Percentiles rank a stretch among this genome's conserved stretches.
Evolutionary conservation across 805 yeast genomes (phyloP).

Genomic region (Yarrowia sp.): DNA sequence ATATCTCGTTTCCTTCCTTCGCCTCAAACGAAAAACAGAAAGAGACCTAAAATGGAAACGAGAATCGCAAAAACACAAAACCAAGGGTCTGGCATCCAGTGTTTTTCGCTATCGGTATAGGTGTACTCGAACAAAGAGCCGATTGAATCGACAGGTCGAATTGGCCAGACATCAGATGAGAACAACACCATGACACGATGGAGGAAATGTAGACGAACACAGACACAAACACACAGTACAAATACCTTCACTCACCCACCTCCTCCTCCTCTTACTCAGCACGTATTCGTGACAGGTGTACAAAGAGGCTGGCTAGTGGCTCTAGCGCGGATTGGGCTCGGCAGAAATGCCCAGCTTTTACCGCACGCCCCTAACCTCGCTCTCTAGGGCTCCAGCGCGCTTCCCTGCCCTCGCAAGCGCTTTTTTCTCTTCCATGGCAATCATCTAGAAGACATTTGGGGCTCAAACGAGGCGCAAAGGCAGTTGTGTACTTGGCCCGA

Average conservation of each 20-base stretch:
- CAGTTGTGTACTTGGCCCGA: no score
- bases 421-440: slow-evolving; percentile 5
- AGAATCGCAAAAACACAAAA: background rate
- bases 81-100: background rate
- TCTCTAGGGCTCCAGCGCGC: background rate
- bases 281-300: background rate
- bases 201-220: no score
- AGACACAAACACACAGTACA: no score
- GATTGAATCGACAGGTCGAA: no score
- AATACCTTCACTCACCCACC: background rate
- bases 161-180: no score
- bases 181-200: no score
- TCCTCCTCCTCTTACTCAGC: no score
- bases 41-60: background rate
- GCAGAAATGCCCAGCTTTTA: slow-evolving; percentile 15
- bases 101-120: background rate
- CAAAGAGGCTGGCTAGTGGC: background rate
- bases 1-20: no score
- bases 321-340: slow-evolving; percentile 23
- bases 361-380: slow-evolving; percentile 16
- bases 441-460: slow-evolving; percentile 10
- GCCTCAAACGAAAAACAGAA: background rate
- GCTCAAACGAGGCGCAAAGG: no score
- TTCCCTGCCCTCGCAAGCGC: background rate
- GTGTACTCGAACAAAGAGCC: background rate